Base-by-base conservation (phyloP, 495 filamentous ascomycete species). In the Penicilliopsis zonata region DNA sequence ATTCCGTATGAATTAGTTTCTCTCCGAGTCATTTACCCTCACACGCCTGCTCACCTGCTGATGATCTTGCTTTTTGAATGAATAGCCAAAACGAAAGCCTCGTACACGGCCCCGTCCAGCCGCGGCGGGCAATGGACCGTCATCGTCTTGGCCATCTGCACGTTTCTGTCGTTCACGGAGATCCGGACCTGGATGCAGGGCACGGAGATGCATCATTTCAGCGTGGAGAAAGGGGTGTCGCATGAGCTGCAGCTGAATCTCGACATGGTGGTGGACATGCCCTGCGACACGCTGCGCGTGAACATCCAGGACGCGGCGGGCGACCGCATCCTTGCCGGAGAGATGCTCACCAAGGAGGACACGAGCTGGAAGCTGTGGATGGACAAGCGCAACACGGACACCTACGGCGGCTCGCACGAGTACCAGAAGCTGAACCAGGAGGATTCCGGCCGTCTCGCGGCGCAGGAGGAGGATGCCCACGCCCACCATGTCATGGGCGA, bases 231-330 rank as follows among this genome's bases (percentile, higher is more conserved):
- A 57, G 80, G 84, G 50, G 70, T 96, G 28, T 79, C 80, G 0
- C 87, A 86, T 55, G 59, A 71, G 22, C 71, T 99, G 38, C 83
- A 94, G 60, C 81, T 99, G 55, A 99, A 99, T 64, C 65, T 96
- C 19, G 90, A 99, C 61, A 74, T 93, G 18, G 83, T 95, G 1
- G 61, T 96, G n/a, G 66, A 72, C 19, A 99, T 99, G 90, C 60
- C 67, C 44, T 99, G 90, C 67, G 61, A 69, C 20, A 76, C 86
- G 48, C 67, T 99, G 13, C 83, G 93, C 58, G 64, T 99, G 57
- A 99, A 99, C 65, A 87, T 96, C 31, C 90, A 99, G 63, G 90
- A 99, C 55, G 92, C 86, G 9, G 72, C 82, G 0, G 83, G 90
- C 18, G 90, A 99, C 57, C 72, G 82, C 24, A 86, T 96, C 46